Evolutionary conservation across 2,329 filamentous ascomycete species (phyloP).

Genomic region (Colletotrichum incanum): DNA sequence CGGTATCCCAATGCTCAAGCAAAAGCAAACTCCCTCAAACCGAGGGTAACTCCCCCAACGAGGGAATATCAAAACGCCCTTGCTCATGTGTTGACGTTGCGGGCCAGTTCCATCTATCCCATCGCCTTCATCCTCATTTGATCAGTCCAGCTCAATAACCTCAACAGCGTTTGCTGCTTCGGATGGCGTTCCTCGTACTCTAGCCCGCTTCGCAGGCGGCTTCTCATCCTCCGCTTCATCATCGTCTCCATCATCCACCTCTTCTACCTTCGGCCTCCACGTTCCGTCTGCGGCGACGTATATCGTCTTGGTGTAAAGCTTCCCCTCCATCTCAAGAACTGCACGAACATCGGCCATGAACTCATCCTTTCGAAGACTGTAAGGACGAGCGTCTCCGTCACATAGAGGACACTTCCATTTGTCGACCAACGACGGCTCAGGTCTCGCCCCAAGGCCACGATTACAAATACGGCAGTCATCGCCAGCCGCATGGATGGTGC

Average conservation of each 20-base stretch:
- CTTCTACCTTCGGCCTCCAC: constrained; percentile 53
- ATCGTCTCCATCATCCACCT: constrained; percentile 48
- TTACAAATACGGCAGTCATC: constrained; percentile 55
- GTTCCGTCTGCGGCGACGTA: constrained; percentile 50
- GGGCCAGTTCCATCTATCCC: neutral
- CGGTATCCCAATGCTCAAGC: constrained; percentile 30
- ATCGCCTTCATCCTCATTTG: neutral
- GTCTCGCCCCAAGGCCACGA: neutral
- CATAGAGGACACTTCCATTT: constrained; percentile 93
- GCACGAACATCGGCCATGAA: constrained; percentile 78
- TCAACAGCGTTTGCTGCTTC: constrained; percentile 24
- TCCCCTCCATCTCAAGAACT: constrained; percentile 58
- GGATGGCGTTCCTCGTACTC: constrained; percentile 7
- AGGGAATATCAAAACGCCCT: constrained; percentile 12
- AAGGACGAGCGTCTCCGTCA: constrained; percentile 81
- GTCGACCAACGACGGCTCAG: constrained; percentile 73
- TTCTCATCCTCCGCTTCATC: constrained; percentile 1
- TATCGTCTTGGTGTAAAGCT: constrained; percentile 51
- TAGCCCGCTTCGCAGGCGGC: constrained; percentile 38
- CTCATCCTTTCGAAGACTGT: constrained; percentile 78
- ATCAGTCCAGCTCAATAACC: constrained; percentile 43
- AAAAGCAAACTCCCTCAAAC: constrained; percentile 23
- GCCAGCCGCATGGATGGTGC: constrained; percentile 52
- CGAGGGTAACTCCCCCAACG: neutral
- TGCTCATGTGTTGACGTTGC: neutral